Evolutionary conservation across 73 alveolate genomes (phyloP), one percentile per base, ranked within the genome.

Genomic region (Loxodes magnus): DNA sequence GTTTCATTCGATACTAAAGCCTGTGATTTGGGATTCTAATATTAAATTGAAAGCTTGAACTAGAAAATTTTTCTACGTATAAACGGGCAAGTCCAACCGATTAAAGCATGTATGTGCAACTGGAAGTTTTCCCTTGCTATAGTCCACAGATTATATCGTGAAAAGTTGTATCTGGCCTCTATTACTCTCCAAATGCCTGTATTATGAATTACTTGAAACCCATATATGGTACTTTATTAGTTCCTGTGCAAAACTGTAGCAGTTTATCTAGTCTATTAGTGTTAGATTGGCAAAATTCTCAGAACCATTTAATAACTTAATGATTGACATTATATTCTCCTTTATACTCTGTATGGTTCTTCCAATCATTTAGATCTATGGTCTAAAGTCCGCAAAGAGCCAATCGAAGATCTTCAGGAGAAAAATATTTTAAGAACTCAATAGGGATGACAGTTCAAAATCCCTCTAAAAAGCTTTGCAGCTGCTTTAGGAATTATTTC

Each of bases 31-130:
- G n/a, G n/a, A n/a, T n/a, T n/a, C n/a, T n/a, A n/a, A n/a, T n/a
- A n/a, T n/a, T n/a, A n/a, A n/a, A n/a, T n/a, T n/a, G n/a, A 39
- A 15, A 9, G 19, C 56, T 61, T 34, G 46, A 51, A 39, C 2
- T 5, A 26, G 2, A 14, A 27, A 5, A 2, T 7, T 26, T 51
- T 51, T 51, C 10, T 6, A 22, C 33, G 24, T 24, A 16, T 57
- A 87, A 36, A 71, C 36, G 27, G 98, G 97, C 12, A 90, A 44
- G 50, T 90, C 98, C 27, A 90, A 39, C 73, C 98, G 73, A 70
- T 90, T 90, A 61, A 87, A 87, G 53, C 98, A 90, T 14, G 98
- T 87, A 71, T 90, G 98, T 16, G 98, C 97, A 65, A 75, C 78
- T 34, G 88, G 93, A 50, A 59, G 71, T 44, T 79, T 74, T 43